phyloP scores from a whole-genome alignment of 225 moss, liverwort and hornwort species.

The Ulota crispa region DNA sequence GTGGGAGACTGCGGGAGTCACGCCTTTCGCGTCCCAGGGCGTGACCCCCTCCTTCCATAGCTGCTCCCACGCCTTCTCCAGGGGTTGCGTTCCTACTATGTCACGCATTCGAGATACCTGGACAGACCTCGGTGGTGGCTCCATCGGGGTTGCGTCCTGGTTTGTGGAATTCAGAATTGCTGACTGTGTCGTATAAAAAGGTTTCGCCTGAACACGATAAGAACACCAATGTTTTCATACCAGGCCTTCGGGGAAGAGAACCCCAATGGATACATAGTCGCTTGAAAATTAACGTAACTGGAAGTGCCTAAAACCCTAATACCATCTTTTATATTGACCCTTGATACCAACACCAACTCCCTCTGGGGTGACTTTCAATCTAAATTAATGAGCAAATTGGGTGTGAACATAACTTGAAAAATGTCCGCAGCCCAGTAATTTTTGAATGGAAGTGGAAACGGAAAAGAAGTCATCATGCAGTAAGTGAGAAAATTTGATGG shows the following conservation, averaged over 20 bases:
- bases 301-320: neutral
- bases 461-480: neutral
- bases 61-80: constrained; percentile 25
- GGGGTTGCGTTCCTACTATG: constrained; percentile 6
- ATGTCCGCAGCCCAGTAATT: neutral
- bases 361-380: neutral
- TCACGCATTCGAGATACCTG: constrained; percentile 19
- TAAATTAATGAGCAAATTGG: neutral
- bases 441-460: neutral
- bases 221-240: neutral
- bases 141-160: constrained; percentile 16
- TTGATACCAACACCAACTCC: neutral
- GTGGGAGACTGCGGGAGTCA: constrained; percentile 18
- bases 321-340: neutral
- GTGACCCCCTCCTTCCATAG: constrained; percentile 24
- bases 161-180: constrained; percentile 30
- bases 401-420: neutral
- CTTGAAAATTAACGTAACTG: neutral
- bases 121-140: neutral
- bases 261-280: neutral
- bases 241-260: neutral
- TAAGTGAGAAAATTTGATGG: neutral
- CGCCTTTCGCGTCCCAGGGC: constrained; percentile 31
- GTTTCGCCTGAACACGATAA: constrained; percentile 16
- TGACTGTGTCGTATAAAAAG: neutral